phyloP scores from a whole-genome alignment of 345 rosid genomes.

The Ceriops zippeliana region DNA sequence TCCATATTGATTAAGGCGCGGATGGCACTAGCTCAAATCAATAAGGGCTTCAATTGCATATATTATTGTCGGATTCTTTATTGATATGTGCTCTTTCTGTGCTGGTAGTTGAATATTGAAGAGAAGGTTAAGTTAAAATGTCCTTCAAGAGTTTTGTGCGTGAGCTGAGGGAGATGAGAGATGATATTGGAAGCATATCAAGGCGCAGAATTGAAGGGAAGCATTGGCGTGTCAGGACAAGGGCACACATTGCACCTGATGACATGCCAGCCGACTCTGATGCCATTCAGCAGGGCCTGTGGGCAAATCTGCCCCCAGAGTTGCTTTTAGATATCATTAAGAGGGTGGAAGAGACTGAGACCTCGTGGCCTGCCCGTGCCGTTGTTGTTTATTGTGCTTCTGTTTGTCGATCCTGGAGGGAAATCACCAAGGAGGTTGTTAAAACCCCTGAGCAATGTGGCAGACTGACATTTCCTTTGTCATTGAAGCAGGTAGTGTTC shows the following conservation, averaged over 20 bases:
- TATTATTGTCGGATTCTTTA: not conserved
- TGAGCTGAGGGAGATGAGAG: slow-evolving; percentile 77
- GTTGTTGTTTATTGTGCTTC: slow-evolving; percentile 77
- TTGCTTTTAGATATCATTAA: slow-evolving; percentile 73
- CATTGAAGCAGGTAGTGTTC: slow-evolving; percentile 75
- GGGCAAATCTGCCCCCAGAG: slow-evolving; percentile 88
- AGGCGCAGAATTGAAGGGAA: slow-evolving; percentile 48
- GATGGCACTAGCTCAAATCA: not conserved
- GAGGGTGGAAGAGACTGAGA: slow-evolving; percentile 88
- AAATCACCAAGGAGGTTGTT: slow-evolving; percentile 71
- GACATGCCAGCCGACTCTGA: slow-evolving; percentile 34
- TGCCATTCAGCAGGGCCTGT: slow-evolving; percentile 54
- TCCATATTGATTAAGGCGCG: no score
- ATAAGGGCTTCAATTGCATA: not conserved
- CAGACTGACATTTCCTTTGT: slow-evolving; percentile 81
- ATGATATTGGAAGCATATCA: slow-evolving; percentile 75
- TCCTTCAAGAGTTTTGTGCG: slow-evolving; percentile 73
- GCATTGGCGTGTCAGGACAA: slow-evolving; percentile 52
- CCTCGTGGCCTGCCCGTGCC: slow-evolving; percentile 86
- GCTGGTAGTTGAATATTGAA: slow-evolving; percentile 26
- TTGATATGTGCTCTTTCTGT: not conserved
- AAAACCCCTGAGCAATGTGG: slow-evolving; percentile 86
- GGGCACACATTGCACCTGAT: slow-evolving; percentile 80
- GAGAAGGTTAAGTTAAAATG: slow-evolving; percentile 43
- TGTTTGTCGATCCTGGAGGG: slow-evolving; percentile 91